A percentile compares a stretch with the other conserved stretches of the same genome.
Evolutionary conservation across 371 early-diverging fungal species (phyloP).

Genomic region (Syncephalastrum contaminatum): DNA sequence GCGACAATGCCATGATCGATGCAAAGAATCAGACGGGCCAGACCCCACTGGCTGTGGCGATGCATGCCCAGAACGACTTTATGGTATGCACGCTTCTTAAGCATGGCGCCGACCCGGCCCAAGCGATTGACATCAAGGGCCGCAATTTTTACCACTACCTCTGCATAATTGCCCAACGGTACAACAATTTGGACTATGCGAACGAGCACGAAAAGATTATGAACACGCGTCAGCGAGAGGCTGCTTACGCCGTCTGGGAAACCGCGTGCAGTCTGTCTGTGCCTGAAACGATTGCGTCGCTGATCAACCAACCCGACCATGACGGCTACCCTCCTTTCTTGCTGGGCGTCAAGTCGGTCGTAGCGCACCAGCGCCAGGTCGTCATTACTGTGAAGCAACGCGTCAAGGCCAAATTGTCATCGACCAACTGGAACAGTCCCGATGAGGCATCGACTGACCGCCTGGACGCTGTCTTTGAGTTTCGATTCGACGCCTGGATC

Average conservation of each 20-base stretch:
- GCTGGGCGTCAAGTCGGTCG: conserved; percentile 11
- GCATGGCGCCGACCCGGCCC: conserved; percentile 32
- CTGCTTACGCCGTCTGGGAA: no score
- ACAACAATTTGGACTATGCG: no score
- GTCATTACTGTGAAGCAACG: conserved; percentile 18
- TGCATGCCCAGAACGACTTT: conserved; percentile 21
- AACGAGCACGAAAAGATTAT: no score
- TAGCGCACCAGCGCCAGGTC: conserved; percentile 16
- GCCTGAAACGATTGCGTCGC: no score
- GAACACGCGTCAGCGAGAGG: no score
- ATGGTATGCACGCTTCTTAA: conserved; percentile 30
- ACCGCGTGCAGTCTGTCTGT: no score
- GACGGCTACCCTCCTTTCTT: conserved; percentile 32
- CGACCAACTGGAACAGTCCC: not conserved
- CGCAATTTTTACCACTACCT: conserved; percentile 44
- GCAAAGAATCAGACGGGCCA: conserved; percentile 22
- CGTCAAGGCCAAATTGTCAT: conserved; percentile 4
- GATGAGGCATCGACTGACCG: not conserved
- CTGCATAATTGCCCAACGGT: conserved; percentile 4
- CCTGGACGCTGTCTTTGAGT: conserved; percentile 14
- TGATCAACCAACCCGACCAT: conserved; percentile 26
- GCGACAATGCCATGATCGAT: conserved; percentile 34
- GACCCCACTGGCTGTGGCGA: conserved; percentile 49
- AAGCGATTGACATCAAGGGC: conserved; percentile 19
- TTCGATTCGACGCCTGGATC: conserved; percentile 12